phyloP scores from a whole-genome alignment of 352 stramenopile species.

The Globisporangium polare region DNA sequence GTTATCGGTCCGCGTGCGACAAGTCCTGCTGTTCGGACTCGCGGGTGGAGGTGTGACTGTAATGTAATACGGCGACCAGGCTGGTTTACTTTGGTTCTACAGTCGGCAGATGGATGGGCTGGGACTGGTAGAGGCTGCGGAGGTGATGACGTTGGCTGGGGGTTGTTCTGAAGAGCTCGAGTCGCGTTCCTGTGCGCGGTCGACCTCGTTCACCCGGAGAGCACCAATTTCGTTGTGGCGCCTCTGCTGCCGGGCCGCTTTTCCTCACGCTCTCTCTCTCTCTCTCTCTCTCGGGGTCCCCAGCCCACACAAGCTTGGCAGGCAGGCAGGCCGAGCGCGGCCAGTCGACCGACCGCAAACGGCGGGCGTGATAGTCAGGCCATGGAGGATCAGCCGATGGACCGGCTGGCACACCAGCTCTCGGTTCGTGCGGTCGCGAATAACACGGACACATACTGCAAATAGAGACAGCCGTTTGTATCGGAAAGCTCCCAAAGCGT shows the following conservation, averaged over 20 bases:
- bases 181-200: conserved; percentile 22
- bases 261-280: neutral
- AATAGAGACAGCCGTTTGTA: conserved; percentile 10
- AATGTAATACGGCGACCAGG: neutral
- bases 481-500: neutral
- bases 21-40: conserved; percentile 18
- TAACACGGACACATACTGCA: neutral
- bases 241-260: neutral
- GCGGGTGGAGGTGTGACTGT: neutral
- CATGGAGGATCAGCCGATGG: conserved; percentile 1
- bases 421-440: conserved; percentile 3
- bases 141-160: neutral
- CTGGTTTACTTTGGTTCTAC: neutral
- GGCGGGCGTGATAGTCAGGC: neutral
- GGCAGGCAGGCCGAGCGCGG: neutral
- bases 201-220: conserved; percentile 13
- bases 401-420: conserved; percentile 12
- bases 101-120: too few relatives aligned
- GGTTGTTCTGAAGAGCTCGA: conserved; percentile 2
- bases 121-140: neutral
- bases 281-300: neutral
- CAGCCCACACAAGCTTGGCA: too few relatives aligned
- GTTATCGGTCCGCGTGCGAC: conserved; percentile 2
- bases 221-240: conserved; percentile 21
- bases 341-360: conserved; percentile 4